Evolutionary conservation across 495 filamentous ascomycete species (phyloP).

Genomic region (Daldinia caldariorum): DNA sequence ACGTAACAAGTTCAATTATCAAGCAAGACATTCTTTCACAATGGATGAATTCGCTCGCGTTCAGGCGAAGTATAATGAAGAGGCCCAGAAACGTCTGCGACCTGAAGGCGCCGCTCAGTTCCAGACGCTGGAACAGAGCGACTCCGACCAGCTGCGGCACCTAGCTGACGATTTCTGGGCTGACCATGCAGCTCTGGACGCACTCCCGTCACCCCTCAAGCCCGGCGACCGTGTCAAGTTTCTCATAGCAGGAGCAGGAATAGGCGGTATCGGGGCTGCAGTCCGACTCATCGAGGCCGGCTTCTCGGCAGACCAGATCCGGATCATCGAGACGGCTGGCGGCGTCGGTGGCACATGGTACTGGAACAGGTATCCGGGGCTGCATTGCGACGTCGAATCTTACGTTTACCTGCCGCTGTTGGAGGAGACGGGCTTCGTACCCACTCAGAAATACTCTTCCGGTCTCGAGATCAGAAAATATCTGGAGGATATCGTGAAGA

Average conservation of each 20-base stretch:
- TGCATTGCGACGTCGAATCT: conserved; percentile 62
- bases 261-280: conserved; percentile 60
- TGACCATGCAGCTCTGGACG: conserved; percentile 54
- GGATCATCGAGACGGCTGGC: conserved; percentile 59
- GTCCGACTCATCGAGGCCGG: conserved; percentile 62
- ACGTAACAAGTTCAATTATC: not conserved
- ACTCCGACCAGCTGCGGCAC: conserved; percentile 47
- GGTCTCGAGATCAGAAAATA: conserved; percentile 61
- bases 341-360: conserved; percentile 67
- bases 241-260: conserved; percentile 63
- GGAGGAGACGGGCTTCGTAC: conserved; percentile 69
- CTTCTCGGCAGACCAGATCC: conserved; percentile 57
- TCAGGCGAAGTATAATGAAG: conserved; percentile 55
- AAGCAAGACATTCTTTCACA: not conserved
- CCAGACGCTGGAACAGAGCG: conserved; percentile 48
- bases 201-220: conserved; percentile 37
- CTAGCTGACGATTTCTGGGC: conserved; percentile 59
- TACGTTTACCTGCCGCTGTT: conserved; percentile 65
- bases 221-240: conserved; percentile 54
- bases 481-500: conserved; percentile 50
- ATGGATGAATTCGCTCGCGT: conserved; percentile 47
- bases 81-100: conserved; percentile 60
- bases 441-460: conserved; percentile 55
- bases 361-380: conserved; percentile 65
- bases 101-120: conserved; percentile 56